Percentiles rank a stretch among this genome's conserved stretches.
Conservation (phyloP, 257 asterid species). For the Plantago ovata region DNA sequence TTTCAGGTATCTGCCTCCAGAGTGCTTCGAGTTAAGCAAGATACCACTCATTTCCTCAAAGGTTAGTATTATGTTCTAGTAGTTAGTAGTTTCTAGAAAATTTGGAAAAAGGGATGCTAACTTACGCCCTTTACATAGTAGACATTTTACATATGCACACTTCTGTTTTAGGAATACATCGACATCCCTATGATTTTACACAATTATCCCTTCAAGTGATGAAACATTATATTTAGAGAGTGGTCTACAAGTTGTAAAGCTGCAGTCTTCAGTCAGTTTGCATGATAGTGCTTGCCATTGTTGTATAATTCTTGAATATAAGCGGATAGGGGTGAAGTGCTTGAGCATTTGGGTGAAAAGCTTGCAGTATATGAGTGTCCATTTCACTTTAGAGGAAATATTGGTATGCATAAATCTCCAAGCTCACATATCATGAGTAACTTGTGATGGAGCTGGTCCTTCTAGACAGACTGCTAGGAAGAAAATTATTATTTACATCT, state of each 20-base stretch:
- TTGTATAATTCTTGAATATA: background rate
- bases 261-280: background rate
- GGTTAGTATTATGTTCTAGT: constrained; percentile 37
- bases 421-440: background rate
- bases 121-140: too few species aligned
- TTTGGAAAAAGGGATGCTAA: constrained; percentile 7
- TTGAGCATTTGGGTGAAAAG: too few species aligned
- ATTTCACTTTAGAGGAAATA: background rate
- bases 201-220: too few species aligned
- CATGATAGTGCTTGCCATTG: background rate
- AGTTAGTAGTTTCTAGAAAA: background rate
- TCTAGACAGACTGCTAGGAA: background rate
- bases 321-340: background rate
- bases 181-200: too few species aligned
- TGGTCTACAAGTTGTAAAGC: too few species aligned
- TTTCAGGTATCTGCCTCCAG: constrained; percentile 97
- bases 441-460: background rate
- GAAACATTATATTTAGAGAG: too few species aligned
- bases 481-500: constrained; percentile 10
- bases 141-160: background rate
- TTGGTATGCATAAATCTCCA: background rate
- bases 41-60: constrained; percentile 95
- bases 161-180: too few species aligned
- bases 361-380: background rate
- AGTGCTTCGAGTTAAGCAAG: constrained; percentile 96